phyloP scores from a whole-genome alignment of 192 early-diverging fungal species.

The Coemansia javaensis region DNA sequence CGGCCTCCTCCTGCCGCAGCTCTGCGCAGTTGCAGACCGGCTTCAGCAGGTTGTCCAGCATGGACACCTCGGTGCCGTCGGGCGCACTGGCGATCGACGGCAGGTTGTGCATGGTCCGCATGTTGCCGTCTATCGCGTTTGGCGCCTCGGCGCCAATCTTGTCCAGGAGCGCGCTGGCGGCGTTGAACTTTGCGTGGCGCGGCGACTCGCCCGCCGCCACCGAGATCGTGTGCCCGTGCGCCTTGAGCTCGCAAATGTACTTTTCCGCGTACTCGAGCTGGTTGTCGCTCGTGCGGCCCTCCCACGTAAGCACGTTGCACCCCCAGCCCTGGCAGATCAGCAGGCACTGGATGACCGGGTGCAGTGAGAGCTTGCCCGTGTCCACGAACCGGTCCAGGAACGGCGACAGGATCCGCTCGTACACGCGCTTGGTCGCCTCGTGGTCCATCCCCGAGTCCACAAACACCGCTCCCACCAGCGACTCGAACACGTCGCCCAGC shows the following conservation, averaged over 20 bases:
- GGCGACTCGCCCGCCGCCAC: constrained; percentile 30
- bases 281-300: constrained; percentile 9
- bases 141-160: constrained; percentile 35
- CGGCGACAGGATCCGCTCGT: constrained; percentile 34
- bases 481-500: constrained; percentile 83
- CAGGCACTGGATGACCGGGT: constrained; percentile 41
- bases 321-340: constrained; percentile 50
- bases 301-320: constrained; percentile 28
- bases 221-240: constrained; percentile 14
- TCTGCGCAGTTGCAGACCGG: constrained; percentile 36
- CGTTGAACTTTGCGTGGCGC: constrained; percentile 38
- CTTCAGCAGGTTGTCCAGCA: constrained; percentile 31
- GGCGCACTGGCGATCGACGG: background rate
- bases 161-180: constrained; percentile 14
- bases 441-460: constrained; percentile 74
- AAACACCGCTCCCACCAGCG: constrained; percentile 79
- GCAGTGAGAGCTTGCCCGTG: constrained; percentile 38
- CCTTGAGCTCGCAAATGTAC: constrained; percentile 26
- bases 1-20: constrained; percentile 10
- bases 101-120: constrained; percentile 8
- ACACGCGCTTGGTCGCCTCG: constrained; percentile 47
- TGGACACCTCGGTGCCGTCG: background rate
- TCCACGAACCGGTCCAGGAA: constrained; percentile 50
- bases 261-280: constrained; percentile 30
- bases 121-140: constrained; percentile 33